These are phyloP conservation scores for Fusarium caatingaense DNA, from an alignment of 2,329 filamentous ascomycete genomes.

Conservation along the genomic window DNA sequence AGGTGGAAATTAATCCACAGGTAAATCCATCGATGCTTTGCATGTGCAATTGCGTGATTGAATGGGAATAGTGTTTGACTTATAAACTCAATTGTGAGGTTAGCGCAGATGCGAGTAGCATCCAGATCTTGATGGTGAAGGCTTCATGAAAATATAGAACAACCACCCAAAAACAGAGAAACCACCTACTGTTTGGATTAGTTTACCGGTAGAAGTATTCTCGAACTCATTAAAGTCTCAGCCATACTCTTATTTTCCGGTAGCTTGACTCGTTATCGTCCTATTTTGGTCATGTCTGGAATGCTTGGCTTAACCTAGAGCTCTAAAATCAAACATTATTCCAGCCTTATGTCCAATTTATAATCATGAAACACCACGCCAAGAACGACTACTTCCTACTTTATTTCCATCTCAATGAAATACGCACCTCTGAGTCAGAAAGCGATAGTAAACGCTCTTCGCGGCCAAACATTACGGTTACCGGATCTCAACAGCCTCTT, in stretches of 20 bases:
- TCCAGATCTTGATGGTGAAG: neutral
- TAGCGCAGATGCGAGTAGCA: neutral
- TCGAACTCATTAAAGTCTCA: neutral
- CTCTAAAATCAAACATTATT: neutral
- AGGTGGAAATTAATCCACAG: slow-evolving; percentile 13
- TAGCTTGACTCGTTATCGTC: neutral
- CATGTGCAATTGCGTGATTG: neutral
- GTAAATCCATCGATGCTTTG: neutral
- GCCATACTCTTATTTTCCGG: neutral
- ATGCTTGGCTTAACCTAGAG: slow-evolving; percentile 25
- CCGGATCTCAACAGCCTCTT: slow-evolving; percentile 45
- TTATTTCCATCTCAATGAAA: slow-evolving; percentile 28
- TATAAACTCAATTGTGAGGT: neutral
- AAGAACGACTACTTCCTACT: neutral
- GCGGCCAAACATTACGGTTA: slow-evolving; percentile 46
- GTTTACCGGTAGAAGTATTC: neutral
- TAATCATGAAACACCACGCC: neutral
- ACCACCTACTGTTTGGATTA: no score
- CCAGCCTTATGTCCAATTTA: neutral
- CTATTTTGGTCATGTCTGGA: neutral
- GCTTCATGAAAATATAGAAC: neutral
- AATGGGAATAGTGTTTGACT: neutral
- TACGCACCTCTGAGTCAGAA: slow-evolving; percentile 33
- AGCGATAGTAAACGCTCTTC: slow-evolving; percentile 39
- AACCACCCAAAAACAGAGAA: neutral